These are phyloP conservation scores for Yarrowia divulgata DNA, from an alignment of 805 yeast species.

Conservation along the genomic window DNA sequence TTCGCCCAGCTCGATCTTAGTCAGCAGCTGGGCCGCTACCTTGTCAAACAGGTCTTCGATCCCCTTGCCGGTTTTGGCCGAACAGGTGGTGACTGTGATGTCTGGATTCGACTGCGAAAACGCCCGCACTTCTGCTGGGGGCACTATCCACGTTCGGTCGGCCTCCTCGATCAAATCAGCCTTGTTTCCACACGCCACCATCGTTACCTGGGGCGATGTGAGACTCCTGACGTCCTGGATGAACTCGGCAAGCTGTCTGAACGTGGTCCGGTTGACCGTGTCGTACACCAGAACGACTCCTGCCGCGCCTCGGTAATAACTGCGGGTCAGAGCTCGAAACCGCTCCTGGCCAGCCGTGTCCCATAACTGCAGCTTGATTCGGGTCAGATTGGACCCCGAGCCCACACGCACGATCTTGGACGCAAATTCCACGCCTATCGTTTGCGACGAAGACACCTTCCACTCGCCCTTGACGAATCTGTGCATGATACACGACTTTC, in stretches of 20 bases:
- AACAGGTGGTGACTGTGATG: conserved; percentile 53
- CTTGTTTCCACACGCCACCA: conserved; percentile 91
- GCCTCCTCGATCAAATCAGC: conserved; percentile 66
- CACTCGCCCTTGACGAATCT: conserved; percentile 53
- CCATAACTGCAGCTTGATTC: conserved; percentile 93
- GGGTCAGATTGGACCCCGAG: conserved; percentile 83
- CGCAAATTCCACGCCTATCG: conserved; percentile 54
- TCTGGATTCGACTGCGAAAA: conserved; percentile 49
- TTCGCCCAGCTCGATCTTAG: conserved; percentile 58
- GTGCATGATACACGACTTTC: conserved; percentile 57
- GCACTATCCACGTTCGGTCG: conserved; percentile 49
- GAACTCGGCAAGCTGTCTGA: conserved; percentile 88
- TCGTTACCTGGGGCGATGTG: conserved; percentile 90
- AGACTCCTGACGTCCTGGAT: conserved; percentile 86
- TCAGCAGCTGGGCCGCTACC: conserved; percentile 54
- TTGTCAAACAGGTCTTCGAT: conserved; percentile 54
- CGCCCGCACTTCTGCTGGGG: conserved; percentile 51
- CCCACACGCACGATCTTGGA: conserved; percentile 52
- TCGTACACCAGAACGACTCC: conserved; percentile 97
- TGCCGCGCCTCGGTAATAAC: conserved; percentile 95
- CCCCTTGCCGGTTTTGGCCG: conserved; percentile 55
- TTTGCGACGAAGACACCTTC: conserved; percentile 50
- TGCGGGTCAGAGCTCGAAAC: conserved; percentile 91
- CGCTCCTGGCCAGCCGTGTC: conserved; percentile 98
- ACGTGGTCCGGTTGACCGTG: conserved; percentile 90